Base-by-base conservation (phyloP, 352 stramenopile genomes). In the Phytophthora cryptogea region DNA sequence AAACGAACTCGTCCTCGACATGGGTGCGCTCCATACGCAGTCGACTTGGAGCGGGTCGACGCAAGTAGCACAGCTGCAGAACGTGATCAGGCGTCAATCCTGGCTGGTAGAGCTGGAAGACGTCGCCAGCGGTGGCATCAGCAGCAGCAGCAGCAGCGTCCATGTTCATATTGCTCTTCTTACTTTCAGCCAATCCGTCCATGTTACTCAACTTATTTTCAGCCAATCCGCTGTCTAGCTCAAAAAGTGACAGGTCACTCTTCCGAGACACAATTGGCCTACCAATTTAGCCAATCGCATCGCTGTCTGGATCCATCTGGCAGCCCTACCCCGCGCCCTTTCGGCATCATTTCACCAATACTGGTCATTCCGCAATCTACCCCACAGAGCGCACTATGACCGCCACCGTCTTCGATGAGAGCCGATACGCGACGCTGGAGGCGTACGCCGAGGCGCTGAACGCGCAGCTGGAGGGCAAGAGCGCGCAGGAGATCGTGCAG, bases 21-120 rank as follows among this genome's bases (percentile, higher is more conserved):
- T 57, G 53, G 0, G 59, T 54, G 20, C 35, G 14, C 23, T 78
- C 60, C 9, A 62, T 23, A 20, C 35, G 57, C 26, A 68, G 16
- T 20, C 48, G 49, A 8, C 63, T 63, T 14, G 72, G 66, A 5
- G 67, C 62, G 33, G 70, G 47, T 28, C 66, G 71, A 14, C 82
- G 66, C 9, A 85, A 70, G 51, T 72, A 91, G 30, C 78, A 76
- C 45, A 91, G 58, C 32, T 85, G 82, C 32, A 91, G 66, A 28
- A 77, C 71, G 39, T 89, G 82, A 13, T 89, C 74, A 0, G 74
- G 31, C 7, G 49, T 40, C 26, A 83, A 43, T 4, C 82, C 82
- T 51, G 76, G 57, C 44, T 91, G 82, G 46, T 91, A 91, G n/a
- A 91, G 68, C 26, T 73, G 68, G 53, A 89, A 89, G 20, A 86